Percentiles rank a stretch among this genome's conserved stretches.
Evolutionary conservation across 371 early-diverging fungal genomes (phyloP).

Genomic region (Mucor ambiguus): DNA sequence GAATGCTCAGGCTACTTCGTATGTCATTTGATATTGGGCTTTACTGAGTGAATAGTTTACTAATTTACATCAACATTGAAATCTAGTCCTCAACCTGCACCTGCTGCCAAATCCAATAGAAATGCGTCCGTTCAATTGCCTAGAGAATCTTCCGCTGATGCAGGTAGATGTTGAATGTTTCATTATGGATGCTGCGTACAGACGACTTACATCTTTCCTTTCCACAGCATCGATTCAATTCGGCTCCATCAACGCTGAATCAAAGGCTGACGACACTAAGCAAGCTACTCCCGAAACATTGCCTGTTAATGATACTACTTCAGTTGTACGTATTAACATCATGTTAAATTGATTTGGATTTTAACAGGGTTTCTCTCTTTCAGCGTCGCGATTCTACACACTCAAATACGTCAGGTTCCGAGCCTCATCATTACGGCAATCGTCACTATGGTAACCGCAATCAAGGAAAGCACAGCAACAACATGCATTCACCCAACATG

Average conservation of each 20-base stretch:
- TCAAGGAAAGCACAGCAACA: conserved; percentile 27
- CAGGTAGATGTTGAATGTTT: conserved; percentile 19
- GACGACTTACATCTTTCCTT: background rate
- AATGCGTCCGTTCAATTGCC: conserved; percentile 33
- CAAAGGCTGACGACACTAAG: conserved; percentile 39
- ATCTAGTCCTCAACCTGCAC: conserved; percentile 4
- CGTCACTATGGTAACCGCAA: conserved; percentile 27
- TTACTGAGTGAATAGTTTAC: background rate
- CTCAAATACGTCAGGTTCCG: conserved; percentile 22
- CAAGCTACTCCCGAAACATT: conserved; percentile 22
- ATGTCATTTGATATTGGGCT: conserved; percentile 10
- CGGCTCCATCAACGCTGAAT: conserved; percentile 44
- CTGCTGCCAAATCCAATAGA: conserved; percentile 16
- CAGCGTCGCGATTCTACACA: conserved; percentile 27
- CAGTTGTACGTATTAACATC: conserved; percentile 27
- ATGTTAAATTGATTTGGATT: background rate
- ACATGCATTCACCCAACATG: conserved; percentile 4
- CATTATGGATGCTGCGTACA: background rate
- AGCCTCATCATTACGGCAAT: conserved; percentile 27
- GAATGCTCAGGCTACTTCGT: conserved; percentile 24
- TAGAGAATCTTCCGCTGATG: conserved; percentile 36
- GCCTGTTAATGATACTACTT: conserved; percentile 31
- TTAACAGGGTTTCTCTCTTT: background rate
- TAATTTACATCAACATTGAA: background rate
- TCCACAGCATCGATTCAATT: conserved; percentile 46